Base-by-base conservation (phyloP, 768 basidiomycete species). In the Pilatotrama ljubarskyi region DNA sequence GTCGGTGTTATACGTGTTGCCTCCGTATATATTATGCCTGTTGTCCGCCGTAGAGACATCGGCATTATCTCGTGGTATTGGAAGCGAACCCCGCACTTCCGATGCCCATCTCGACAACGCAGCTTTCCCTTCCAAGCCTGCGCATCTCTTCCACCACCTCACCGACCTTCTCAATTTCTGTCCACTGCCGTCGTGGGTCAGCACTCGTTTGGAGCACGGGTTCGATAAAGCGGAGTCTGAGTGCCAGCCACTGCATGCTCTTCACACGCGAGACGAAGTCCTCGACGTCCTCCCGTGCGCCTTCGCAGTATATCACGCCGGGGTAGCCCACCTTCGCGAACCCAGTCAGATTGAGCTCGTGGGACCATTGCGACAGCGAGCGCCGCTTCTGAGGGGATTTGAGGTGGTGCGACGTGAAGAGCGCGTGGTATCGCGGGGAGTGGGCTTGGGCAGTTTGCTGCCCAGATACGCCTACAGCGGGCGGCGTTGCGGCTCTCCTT, bases 261-360 rank as follows among this genome's bases (percentile, higher is more conserved):
- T 86, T 89, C 55, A 91, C 80, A 51, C 85, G 86, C 18, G 69
- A 73, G 1, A 88, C 81, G 64, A 90, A 90, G 64, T 86, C 84
- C 65, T 85, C 80, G 13, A 90, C 75, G 47, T 80, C 73, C 8
- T 77, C 72, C 42, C 76, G 74, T 18, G 65, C 64, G 8, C 88
- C 89, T 68, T 84, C 77, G n/a, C 80, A 85, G 55, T 90, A 92
- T 43, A 92, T 88, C 44, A 90, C 77, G 4, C 88, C 89, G 13
- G 90, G 90, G 70, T 90, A 82, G 0, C 89, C 88, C 9, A 87
- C 78, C 72, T 91, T 91, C 0, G 87, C 84, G 68, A 90, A 91
- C 0, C 90, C 89, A 1, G 73, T 63, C 13, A 91, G 64, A 3
- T 72, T 72, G 40, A 89, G 79, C 7, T 81, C 76, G 14, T 78